A percentile compares a stretch with the other conserved stretches of the same genome.
Evolutionary conservation across 2,329 filamentous ascomycete genomes (phyloP).

Genomic region (Westerdykella ornata): DNA sequence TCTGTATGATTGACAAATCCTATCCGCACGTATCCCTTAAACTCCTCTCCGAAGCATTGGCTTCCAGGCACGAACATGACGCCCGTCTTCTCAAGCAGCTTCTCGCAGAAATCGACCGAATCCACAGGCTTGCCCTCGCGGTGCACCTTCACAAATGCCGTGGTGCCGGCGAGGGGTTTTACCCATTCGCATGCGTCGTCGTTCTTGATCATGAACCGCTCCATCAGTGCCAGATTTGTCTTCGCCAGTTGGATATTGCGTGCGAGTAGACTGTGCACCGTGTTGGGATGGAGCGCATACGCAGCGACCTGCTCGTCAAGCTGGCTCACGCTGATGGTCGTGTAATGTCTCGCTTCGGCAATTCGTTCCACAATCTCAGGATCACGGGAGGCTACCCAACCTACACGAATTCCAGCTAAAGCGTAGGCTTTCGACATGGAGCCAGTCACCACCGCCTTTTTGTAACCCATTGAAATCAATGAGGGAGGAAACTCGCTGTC

Average conservation of each 20-base stretch:
- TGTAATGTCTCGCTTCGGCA: constrained; percentile 67
- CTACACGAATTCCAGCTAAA: constrained; percentile 71
- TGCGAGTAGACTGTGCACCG: constrained; percentile 57
- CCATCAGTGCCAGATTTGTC: constrained; percentile 60
- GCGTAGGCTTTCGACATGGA: constrained; percentile 83
- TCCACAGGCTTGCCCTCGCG: constrained; percentile 58
- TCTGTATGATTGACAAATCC: constrained; percentile 69
- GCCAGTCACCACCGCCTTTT: constrained; percentile 64
- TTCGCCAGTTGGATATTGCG: constrained; percentile 62
- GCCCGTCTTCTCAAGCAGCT: constrained; percentile 60
- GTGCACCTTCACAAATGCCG: constrained; percentile 66
- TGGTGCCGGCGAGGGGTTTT: constrained; percentile 71
- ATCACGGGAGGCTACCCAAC: constrained; percentile 71
- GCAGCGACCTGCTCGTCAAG: constrained; percentile 72
- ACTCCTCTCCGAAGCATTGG: constrained; percentile 67
- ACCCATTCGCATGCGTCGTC: constrained; percentile 61
- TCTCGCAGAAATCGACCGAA: constrained; percentile 64
- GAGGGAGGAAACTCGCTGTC: constrained; percentile 58
- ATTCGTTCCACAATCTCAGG: constrained; percentile 56
- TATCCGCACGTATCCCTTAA: constrained; percentile 65
- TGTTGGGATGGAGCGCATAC: constrained; percentile 61
- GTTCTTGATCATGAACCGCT: constrained; percentile 60
- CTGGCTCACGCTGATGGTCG: constrained; percentile 77
- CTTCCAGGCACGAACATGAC: constrained; percentile 70
- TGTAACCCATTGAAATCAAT: constrained; percentile 63